A percentile compares a stretch with the other conserved stretches of the same genome.
Conservation (phyloP, 352 stramenopile genomes). For the Globisporangium cylindrosporum region DNA sequence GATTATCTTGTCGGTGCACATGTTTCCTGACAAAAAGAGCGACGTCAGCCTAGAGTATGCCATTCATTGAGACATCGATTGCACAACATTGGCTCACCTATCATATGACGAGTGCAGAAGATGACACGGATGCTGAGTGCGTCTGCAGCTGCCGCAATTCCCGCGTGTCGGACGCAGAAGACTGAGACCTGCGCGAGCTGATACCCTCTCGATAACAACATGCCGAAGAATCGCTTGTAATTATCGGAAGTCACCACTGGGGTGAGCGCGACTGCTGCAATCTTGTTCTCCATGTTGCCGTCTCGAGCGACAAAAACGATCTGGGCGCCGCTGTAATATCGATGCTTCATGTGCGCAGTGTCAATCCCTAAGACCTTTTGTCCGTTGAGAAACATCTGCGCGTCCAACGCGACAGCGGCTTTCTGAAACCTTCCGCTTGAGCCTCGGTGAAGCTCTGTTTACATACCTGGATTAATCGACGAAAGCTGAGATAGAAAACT, state of each 20-base stretch:
- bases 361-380: not conserved
- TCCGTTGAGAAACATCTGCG: not conserved
- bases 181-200: not conserved
- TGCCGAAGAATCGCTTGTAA: not conserved
- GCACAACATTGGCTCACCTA: not conserved
- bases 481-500: not conserved
- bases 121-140: not conserved
- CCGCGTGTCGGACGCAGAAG: not conserved
- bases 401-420: not conserved
- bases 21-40: not conserved
- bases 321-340: no score
- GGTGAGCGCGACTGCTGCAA: no score
- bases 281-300: no score
- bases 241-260: not conserved
- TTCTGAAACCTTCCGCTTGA: not conserved
- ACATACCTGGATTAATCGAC: not conserved
- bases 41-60: no score
- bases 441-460: not conserved
- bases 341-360: no score
- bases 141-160: not conserved
- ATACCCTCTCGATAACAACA: not conserved
- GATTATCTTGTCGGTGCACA: not conserved
- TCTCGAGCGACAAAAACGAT: no score
- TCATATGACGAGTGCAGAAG: not conserved
- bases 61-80: not conserved